Conservation (phyloP, 495 filamentous ascomycete species). For the Penicillium coffeae region DNA sequence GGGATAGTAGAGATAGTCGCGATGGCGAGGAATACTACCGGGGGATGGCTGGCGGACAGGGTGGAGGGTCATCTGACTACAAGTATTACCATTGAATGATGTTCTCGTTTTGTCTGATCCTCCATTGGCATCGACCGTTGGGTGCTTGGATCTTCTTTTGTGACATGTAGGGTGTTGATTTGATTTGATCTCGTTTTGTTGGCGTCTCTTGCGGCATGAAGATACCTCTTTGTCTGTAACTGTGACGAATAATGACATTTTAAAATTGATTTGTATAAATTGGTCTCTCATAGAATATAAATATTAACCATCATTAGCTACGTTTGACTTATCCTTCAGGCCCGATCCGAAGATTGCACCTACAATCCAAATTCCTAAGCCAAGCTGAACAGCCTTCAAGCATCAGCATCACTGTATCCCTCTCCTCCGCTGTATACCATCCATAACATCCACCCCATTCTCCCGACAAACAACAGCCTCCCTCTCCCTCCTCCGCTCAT, state of each 20-base stretch:
- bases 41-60: conserved; percentile 34
- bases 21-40: conserved; percentile 43
- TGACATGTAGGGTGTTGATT: neutral
- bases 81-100: conserved; percentile 31
- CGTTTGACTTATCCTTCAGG: too few species aligned
- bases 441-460: conserved; percentile 32
- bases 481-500: conserved; percentile 36
- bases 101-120: neutral
- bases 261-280: neutral
- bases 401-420: neutral
- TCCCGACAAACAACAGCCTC: conserved; percentile 31
- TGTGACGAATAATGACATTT: conserved; percentile 19
- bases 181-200: neutral
- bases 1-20: too few species aligned
- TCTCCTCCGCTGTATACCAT: conserved; percentile 22
- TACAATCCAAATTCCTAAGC: neutral
- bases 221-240: conserved; percentile 21
- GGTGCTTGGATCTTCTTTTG: neutral
- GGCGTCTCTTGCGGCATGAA: conserved; percentile 21
- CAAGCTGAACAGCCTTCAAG: neutral
- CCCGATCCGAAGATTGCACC: too few species aligned
- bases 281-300: neutral
- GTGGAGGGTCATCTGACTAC: conserved; percentile 29
- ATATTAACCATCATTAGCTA: too few species aligned
- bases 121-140: neutral